Base-by-base conservation (phyloP, 805 yeast species). In the Candida gorgasii region DNA sequence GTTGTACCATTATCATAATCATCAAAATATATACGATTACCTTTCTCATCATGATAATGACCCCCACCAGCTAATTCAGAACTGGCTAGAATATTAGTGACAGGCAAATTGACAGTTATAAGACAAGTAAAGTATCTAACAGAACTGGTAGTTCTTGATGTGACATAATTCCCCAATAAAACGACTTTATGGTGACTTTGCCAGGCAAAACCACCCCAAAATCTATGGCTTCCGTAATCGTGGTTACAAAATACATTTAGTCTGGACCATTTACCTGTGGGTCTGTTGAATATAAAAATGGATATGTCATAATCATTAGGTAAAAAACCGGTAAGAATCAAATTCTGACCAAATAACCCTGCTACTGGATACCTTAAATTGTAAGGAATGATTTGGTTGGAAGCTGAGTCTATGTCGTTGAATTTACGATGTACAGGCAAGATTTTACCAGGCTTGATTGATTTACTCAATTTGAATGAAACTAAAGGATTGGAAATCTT, bases 131-230 rank as follows among this genome's bases (percentile, higher is more conserved):
- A 80, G 50, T 61, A 76, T 36, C 79, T 63, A 12, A 74, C 64
- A 40, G 75, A 64, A 39, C 79, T 72, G 3, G 76, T 64, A 3
- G 80, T 70, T 30, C 57, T 57, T 1, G 73, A 61, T 3, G 78
- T 69, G n/a, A 69, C 62, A 23, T 57, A 53, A 49, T 72, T 73
- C 1, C 93, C 93, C 26, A 86, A 52, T 20, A 84, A 59, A 1
- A 83, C 63, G 1, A 83, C 80, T 56, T 80, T 81, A 54, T 86
- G 92, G 59, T 86, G 95, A 0, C 90, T 82, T 23, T 75, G 75
- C 95, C 95, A 86, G 1, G 80, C 80, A 60, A 76, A 81, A 0
- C 85, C 79, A 47, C 79, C 82, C 78, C 86, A 79, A 39, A 83
- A 72, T 40, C 84, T 64, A 53, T 83, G 86, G 2, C 76, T 69